phyloP scores from a whole-genome alignment of 2,329 filamentous ascomycete genomes.

The Penicillium brevicompactum region DNA sequence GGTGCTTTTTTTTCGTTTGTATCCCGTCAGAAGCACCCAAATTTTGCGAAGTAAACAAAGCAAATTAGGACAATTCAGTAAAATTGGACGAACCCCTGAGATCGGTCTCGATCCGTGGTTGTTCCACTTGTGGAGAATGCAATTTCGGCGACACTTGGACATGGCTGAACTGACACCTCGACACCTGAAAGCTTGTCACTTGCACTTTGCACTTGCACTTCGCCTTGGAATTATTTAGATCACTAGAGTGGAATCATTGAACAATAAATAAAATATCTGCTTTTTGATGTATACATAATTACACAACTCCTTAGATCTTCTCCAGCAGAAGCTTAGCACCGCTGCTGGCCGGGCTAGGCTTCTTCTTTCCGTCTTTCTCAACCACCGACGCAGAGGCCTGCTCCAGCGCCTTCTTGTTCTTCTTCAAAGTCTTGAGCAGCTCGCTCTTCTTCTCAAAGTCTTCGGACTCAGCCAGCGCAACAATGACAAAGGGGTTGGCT shows the following conservation, averaged over 20 bases:
- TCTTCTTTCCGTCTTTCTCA: slow-evolving; percentile 36
- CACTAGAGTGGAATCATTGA: not conserved
- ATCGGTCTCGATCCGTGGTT: slow-evolving; percentile 10
- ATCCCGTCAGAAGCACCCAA: not conserved
- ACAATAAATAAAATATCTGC: slow-evolving; percentile 2
- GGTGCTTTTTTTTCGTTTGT: not conserved
- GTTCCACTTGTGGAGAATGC: slow-evolving; percentile 18
- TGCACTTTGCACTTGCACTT: not conserved
- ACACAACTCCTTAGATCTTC: slow-evolving; percentile 31
- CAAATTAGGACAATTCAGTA: not conserved
- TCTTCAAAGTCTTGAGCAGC: slow-evolving; percentile 69
- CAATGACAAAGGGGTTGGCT: slow-evolving; percentile 80
- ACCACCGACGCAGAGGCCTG: slow-evolving; percentile 59
- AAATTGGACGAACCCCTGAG: slow-evolving; percentile 25
- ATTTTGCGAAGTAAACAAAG: not conserved
- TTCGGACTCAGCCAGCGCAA: slow-evolving; percentile 75
- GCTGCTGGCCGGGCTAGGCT: slow-evolving; percentile 46
- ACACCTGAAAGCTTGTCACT: not conserved
- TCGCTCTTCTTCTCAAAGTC: slow-evolving; percentile 69
- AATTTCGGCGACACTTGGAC: slow-evolving; percentile 2
- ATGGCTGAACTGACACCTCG: not conserved
- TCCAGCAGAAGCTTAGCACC: slow-evolving; percentile 45
- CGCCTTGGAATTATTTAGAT: too few species aligned
- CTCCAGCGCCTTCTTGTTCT: slow-evolving; percentile 71
- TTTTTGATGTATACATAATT: slow-evolving; percentile 21